Conservation (phyloP, 2,329 filamentous ascomycete species). For the Pseudocercospora cruenta region DNA sequence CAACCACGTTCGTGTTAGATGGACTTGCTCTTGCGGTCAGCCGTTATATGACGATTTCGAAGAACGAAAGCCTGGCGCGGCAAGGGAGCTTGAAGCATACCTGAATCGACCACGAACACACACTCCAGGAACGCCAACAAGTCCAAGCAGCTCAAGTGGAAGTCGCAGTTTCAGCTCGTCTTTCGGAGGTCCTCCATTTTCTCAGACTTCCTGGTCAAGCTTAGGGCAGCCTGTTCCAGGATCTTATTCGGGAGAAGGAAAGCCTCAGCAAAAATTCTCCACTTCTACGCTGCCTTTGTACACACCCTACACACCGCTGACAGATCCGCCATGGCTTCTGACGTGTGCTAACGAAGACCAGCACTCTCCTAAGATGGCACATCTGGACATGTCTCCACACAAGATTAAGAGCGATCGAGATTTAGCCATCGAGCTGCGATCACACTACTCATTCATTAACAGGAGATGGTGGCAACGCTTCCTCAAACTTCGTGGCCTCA, state of each 20-base stretch:
- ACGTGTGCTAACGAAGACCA: constrained; percentile 45
- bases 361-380: constrained; percentile 43
- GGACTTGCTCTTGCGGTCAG: constrained; percentile 26
- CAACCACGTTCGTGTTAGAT: constrained; percentile 24
- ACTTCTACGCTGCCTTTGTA: constrained; percentile 1
- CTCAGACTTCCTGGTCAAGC: constrained; percentile 21
- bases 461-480: constrained; percentile 37
- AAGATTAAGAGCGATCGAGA: constrained; percentile 43
- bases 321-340: constrained; percentile 41
- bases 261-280: constrained; percentile 12
- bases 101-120: constrained; percentile 41
- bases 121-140: constrained; percentile 27
- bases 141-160: constrained; percentile 17
- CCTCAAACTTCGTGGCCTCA: constrained; percentile 41
- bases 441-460: constrained; percentile 42
- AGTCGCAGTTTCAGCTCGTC: constrained; percentile 14
- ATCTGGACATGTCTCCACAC: constrained; percentile 41
- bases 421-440: constrained; percentile 39
- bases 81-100: constrained; percentile 43
- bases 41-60: constrained; percentile 45
- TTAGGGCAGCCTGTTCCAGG: neutral
- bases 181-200: constrained; percentile 12
- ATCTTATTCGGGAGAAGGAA: neutral
- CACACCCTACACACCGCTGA: constrained; percentile 14
- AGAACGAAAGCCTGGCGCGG: constrained; percentile 43